Evolutionary conservation across 2,329 filamentous ascomycete genomes (phyloP).

Genomic region (Paraphaeosphaeria sporulosa): DNA sequence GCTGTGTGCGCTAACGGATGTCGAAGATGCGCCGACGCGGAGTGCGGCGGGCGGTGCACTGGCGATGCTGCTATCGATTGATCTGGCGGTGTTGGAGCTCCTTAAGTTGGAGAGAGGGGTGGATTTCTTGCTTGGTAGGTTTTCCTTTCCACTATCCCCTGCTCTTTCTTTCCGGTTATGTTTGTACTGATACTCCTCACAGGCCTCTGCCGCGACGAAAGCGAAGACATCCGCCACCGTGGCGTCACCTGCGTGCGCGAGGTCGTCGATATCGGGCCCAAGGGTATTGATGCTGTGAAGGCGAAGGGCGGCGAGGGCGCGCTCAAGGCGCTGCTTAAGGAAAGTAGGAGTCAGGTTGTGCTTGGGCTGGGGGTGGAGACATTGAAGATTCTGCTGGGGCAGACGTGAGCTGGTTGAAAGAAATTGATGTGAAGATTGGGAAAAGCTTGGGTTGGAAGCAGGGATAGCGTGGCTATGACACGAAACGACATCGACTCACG

Average conservation of each 20-base stretch:
- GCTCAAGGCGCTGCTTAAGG: constrained; percentile 74
- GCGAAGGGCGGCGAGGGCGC: constrained; percentile 70
- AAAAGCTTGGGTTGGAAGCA: not conserved
- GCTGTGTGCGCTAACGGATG: constrained; percentile 85
- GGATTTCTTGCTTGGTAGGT: constrained; percentile 69
- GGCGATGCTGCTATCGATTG: constrained; percentile 82
- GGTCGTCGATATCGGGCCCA: constrained; percentile 70
- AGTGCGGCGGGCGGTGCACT: constrained; percentile 87
- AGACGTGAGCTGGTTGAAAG: constrained; percentile 15
- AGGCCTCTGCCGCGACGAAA: constrained; percentile 75
- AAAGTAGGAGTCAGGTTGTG: constrained; percentile 72
- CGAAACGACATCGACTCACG: not conserved
- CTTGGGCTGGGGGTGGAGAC: constrained; percentile 75
- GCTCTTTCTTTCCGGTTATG: not conserved
- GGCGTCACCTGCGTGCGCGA: constrained; percentile 80
- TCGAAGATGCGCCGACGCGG: constrained; percentile 80
- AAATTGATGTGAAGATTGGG: not conserved
- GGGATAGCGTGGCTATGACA: not conserved
- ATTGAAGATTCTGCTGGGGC: constrained; percentile 68
- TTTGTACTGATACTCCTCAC: not conserved
- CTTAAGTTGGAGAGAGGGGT: constrained; percentile 73
- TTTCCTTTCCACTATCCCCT: no score
- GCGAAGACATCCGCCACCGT: constrained; percentile 71
- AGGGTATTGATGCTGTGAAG: constrained; percentile 49
- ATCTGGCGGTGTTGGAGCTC: constrained; percentile 75